Conservation (phyloP, 495 filamentous ascomycete genomes). For the Penicillium canescens region DNA sequence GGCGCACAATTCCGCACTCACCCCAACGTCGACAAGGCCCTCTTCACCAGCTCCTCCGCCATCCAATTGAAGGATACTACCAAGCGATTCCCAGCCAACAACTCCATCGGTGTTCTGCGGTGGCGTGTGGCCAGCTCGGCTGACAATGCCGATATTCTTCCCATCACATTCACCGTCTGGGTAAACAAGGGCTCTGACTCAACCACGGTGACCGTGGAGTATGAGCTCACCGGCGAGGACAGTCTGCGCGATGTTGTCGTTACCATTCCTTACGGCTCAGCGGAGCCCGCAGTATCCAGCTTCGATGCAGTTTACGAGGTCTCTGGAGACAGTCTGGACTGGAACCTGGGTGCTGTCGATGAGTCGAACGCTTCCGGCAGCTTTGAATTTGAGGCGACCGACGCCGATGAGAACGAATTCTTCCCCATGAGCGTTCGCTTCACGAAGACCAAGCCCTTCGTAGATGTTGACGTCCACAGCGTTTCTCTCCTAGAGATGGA, state of each 20-base stretch:
- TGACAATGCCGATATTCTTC: conserved; percentile 70
- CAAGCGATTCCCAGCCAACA: conserved; percentile 89
- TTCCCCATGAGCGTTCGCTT: conserved; percentile 96
- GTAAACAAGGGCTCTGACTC: conserved; percentile 81
- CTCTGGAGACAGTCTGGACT: conserved; percentile 87
- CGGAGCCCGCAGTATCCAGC: conserved; percentile 85
- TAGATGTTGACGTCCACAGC: conserved; percentile 82
- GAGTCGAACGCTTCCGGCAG: conserved; percentile 77
- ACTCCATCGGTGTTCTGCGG: conserved; percentile 81
- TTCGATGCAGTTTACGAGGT: conserved; percentile 95
- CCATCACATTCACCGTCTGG: conserved; percentile 95
- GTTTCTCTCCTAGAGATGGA: conserved; percentile 76
- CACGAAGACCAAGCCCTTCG: conserved; percentile 79
- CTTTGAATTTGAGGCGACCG: conserved; percentile 92
- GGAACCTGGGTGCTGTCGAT: conserved; percentile 82
- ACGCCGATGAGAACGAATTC: conserved; percentile 81
- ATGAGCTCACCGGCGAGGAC: conserved; percentile 79
- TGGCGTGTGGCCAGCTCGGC: conserved; percentile 80
- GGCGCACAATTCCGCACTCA: conserved; percentile 89
- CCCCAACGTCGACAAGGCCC: conserved; percentile 86
- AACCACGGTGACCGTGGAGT: conserved; percentile 87
- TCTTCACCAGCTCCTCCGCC: conserved; percentile 72
- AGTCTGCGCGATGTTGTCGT: conserved; percentile 81
- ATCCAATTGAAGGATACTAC: conserved; percentile 84
- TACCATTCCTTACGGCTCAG: conserved; percentile 77